A percentile compares a stretch with the other conserved stretches of the same genome.
phyloP scores from a whole-genome alignment of 345 rosid genomes.

The Gossypium turneri region DNA sequence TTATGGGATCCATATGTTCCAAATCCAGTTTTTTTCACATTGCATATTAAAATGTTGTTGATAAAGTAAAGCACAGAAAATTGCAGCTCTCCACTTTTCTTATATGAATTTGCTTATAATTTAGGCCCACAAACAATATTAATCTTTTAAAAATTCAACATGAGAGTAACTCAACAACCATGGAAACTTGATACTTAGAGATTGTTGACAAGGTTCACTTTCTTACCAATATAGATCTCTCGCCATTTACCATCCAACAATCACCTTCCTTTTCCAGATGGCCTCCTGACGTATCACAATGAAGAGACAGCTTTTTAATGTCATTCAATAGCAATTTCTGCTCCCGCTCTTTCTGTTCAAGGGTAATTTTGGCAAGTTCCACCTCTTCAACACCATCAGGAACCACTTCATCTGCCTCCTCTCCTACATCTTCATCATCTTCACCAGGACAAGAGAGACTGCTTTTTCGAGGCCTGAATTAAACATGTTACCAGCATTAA shows the following conservation, averaged over 20 bases:
- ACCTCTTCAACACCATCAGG: constrained; percentile 98
- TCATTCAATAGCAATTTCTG: constrained; percentile 73
- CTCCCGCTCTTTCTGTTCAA: constrained; percentile 73
- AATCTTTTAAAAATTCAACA: not conserved
- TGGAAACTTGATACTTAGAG: not conserved
- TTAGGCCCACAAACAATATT: not conserved
- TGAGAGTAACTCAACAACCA: constrained; percentile 1
- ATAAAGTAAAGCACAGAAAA: not conserved
- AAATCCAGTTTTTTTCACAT: constrained; percentile 3
- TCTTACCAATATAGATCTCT: constrained; percentile 43
- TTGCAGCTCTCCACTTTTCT: not conserved
- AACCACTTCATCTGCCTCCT: constrained; percentile 96
- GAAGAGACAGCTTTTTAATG: constrained; percentile 64
- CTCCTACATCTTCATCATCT: constrained; percentile 94
- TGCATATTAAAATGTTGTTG: not conserved
- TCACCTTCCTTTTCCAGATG: constrained; percentile 33
- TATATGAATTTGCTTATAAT: not conserved
- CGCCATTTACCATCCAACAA: constrained; percentile 43
- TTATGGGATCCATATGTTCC: not conserved
- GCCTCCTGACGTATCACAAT: constrained; percentile 53
- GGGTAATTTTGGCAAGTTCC: constrained; percentile 84
- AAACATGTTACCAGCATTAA: constrained; percentile 4
- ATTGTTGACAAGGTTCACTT: constrained; percentile 7
- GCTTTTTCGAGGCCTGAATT: constrained; percentile 84
- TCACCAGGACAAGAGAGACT: constrained; percentile 81